Conservation (phyloP, 2,329 filamentous ascomycete genomes). For the Sporothrix protearum region DNA sequence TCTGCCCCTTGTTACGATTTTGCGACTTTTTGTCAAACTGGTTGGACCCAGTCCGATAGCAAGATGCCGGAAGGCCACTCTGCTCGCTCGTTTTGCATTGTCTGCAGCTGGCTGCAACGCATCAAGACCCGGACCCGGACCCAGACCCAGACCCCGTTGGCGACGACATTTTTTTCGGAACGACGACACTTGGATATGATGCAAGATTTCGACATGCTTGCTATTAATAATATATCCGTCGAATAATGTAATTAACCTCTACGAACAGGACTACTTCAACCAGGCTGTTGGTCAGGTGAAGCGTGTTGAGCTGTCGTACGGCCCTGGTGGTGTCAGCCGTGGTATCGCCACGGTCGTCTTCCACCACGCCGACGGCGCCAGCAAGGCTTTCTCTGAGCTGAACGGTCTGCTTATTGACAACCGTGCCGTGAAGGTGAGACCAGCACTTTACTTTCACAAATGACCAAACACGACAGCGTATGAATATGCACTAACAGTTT, state of each 20-base stretch:
- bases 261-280: slow-evolving; percentile 89
- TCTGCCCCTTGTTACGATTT: slow-evolving; percentile 31
- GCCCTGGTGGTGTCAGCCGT: slow-evolving; percentile 84
- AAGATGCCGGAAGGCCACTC: slow-evolving; percentile 9
- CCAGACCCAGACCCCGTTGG: slow-evolving; percentile 1
- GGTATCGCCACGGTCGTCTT: slow-evolving; percentile 91
- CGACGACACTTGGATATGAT: slow-evolving; percentile 30
- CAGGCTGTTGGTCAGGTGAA: slow-evolving; percentile 87
- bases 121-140: background rate
- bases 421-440: slow-evolving; percentile 77
- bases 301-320: slow-evolving; percentile 87
- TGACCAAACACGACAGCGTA: background rate
- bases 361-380: slow-evolving; percentile 72
- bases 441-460: background rate
- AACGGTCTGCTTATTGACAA: slow-evolving; percentile 90
- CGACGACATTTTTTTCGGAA: slow-evolving; percentile 1
- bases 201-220: slow-evolving; percentile 36
- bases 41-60: background rate
- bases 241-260: slow-evolving; percentile 59
- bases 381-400: slow-evolving; percentile 75
- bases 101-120: background rate
- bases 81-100: background rate
- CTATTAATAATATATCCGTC: slow-evolving; percentile 58
- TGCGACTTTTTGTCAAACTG: background rate
- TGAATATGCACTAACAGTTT: background rate